Evolutionary conservation across 345 rosid genomes (phyloP).

Genomic region (Ricinus communis): DNA sequence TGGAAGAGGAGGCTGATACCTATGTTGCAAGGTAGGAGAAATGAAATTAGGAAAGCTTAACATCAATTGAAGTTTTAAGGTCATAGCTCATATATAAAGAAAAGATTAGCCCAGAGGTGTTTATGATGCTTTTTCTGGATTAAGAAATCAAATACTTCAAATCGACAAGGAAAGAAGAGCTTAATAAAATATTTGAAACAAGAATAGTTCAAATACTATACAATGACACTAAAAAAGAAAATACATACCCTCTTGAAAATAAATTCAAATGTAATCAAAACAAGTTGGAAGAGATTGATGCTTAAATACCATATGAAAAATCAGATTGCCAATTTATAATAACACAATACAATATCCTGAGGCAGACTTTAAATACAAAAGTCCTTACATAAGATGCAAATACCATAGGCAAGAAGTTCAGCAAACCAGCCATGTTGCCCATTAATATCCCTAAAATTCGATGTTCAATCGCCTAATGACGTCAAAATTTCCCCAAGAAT

Average conservation of each 20-base stretch:
- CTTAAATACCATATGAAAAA: no score
- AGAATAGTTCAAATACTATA: neutral
- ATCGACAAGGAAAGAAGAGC: neutral
- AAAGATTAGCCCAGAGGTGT: neutral
- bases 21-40: neutral
- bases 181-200: neutral
- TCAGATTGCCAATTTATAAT: no score
- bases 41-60: neutral
- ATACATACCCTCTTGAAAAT: neutral
- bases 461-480: no score
- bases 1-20: slow-evolving; percentile 39
- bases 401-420: neutral
- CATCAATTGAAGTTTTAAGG: neutral
- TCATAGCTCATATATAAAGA: neutral
- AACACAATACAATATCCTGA: neutral
- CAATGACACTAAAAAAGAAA: neutral
- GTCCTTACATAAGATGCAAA: neutral
- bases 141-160: neutral
- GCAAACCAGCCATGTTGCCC: neutral
- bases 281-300: neutral
- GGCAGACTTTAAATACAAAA: neutral
- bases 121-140: neutral
- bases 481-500: no score
- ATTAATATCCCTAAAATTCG: no score
- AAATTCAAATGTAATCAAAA: neutral